Evolutionary conservation across 805 yeast genomes (phyloP), one percentile per base, ranked within the genome.

Genomic region (Scheffersomyces ergatensis): DNA sequence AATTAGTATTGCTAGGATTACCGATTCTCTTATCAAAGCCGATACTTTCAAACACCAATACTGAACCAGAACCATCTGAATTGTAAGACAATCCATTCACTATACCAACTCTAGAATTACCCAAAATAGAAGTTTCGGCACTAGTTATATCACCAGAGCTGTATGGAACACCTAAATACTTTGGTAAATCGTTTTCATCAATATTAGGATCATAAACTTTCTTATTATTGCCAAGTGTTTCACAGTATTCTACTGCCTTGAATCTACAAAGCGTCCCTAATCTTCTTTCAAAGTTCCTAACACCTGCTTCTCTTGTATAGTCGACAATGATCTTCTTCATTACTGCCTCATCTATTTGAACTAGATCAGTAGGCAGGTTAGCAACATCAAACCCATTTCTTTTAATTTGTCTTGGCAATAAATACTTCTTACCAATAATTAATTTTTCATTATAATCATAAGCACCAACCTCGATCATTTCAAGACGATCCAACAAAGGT

Each of bases 51-150:
- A 89, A 85, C 13, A 83, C 77, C 38, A 89, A 67, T 1, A 86
- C 80, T 1, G 92, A 83, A 0, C 97, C 97, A 4, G 85, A 80
- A 1, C 97, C 97, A 51, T 84, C 86, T 2, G 89, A 80, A 65
- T 85, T 88, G 60, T 89, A 89, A 2, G 96, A 87, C 44, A 89
- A 67, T 0, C 97, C 97, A 57, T 88, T 87, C 9, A 88, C 97
- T 6, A 88, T 76, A 2, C 97, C 96, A 46, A 75, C 71, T 6
- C 66, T 65, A 24, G 74, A 74, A 9, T 87, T 76, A 38, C 70
- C 61, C 19, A 63, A 60, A 1, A 82, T 77, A 20, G 49, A 34
- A n/a, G 56, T 65, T 20, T 57, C 55, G 5, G 49, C 47, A 6
- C 54, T 49, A 16, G 53, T 41, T n/a, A 62, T 47, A 32, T 67